Percentiles rank a stretch among this genome's conserved stretches.
These are phyloP conservation scores for Cercospora sp. DNA, from an alignment of 2,329 filamentous ascomycete species.

Conservation along the genomic window DNA sequence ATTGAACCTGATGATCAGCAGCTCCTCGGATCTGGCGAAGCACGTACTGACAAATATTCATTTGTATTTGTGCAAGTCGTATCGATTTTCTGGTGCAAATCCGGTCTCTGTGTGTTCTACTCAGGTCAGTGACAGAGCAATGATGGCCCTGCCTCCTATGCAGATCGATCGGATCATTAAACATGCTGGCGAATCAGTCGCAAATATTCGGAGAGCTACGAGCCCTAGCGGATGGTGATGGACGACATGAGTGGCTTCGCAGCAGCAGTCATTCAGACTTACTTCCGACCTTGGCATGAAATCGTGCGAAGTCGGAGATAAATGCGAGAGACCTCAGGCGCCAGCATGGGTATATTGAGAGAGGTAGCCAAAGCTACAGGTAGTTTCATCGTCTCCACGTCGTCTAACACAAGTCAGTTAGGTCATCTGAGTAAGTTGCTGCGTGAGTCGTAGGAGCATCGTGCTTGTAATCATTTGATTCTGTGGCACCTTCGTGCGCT, in stretches of 20 bases:
- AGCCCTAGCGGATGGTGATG: background rate
- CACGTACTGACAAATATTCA: background rate
- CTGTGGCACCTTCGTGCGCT: background rate
- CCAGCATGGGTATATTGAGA: too few species aligned
- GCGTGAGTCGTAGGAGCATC: background rate
- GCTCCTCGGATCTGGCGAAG: background rate
- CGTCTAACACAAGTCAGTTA: background rate
- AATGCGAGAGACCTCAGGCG: background rate
- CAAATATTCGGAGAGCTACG: background rate
- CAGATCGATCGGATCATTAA: background rate
- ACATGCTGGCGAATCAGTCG: background rate
- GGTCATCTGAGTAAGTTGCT: background rate
- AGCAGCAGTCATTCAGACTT: background rate
- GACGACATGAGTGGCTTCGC: background rate
- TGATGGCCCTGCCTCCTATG: background rate
- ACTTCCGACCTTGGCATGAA: background rate
- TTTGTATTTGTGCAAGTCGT: background rate
- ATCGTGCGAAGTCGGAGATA: background rate
- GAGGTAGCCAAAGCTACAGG: too few species aligned
- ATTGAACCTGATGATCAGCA: background rate
- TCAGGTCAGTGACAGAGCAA: background rate
- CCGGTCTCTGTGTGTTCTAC: background rate
- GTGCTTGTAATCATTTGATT: background rate
- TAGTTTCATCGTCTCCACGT: too few species aligned
- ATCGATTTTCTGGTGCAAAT: background rate